A percentile compares a stretch with the other conserved stretches of the same genome.
Conservation (phyloP, 73 alveolate genomes). For the Uronychia setigera region DNA sequence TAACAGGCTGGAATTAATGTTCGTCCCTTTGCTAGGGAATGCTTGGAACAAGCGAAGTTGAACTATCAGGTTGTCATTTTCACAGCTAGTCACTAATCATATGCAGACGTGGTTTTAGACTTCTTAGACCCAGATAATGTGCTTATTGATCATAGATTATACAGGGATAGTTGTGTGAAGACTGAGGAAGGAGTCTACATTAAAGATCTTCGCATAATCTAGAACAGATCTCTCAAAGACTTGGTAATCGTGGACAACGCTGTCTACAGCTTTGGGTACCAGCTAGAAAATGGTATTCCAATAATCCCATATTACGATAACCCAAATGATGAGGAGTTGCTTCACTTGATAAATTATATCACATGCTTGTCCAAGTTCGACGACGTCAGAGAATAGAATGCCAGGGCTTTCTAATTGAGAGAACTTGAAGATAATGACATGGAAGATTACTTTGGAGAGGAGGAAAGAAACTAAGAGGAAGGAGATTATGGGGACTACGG, state of each 20-base stretch:
- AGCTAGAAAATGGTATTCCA: slow-evolving; percentile 82
- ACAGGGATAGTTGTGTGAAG: slow-evolving; percentile 77
- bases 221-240: slow-evolving; percentile 64
- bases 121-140: slow-evolving; percentile 78
- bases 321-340: slow-evolving; percentile 67
- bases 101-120: slow-evolving; percentile 88
- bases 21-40: not conserved
- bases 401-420: slow-evolving; percentile 24
- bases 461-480: not conserved
- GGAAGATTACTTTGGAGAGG: not conserved
- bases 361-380: slow-evolving; percentile 29
- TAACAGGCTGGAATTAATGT: not conserved
- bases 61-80: not conserved
- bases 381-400: slow-evolving; percentile 44
- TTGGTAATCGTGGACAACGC: slow-evolving; percentile 78
- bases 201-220: slow-evolving; percentile 60
- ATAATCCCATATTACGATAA: slow-evolving; percentile 73
- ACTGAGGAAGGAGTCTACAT: slow-evolving; percentile 40
- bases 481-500: not conserved
- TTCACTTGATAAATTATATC: slow-evolving; percentile 45
- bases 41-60: not conserved
- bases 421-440: not conserved
- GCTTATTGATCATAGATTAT: slow-evolving; percentile 75
- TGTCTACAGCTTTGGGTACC: slow-evolving; percentile 66
- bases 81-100: slow-evolving; percentile 6